These are phyloP conservation scores for Angomonas desouzai DNA, from an alignment of 208 protist genomes.

Conservation along the genomic window DNA sequence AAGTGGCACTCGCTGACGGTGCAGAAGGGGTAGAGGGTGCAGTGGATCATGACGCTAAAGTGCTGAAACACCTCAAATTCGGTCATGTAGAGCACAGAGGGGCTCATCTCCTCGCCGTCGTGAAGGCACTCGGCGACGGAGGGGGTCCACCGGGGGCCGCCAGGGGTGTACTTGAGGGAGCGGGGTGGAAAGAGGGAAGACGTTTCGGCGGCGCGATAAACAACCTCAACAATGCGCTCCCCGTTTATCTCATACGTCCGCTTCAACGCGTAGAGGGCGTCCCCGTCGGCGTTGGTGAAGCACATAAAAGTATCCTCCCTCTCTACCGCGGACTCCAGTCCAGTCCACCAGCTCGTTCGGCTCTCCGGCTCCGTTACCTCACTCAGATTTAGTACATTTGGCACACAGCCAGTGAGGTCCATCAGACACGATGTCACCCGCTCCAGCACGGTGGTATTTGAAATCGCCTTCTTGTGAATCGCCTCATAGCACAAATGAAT, in stretches of 20 bases:
- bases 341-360: neutral
- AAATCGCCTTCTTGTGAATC: slow-evolving; percentile 63
- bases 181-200: neutral
- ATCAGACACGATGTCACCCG: slow-evolving; percentile 60
- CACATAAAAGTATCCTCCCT: neutral
- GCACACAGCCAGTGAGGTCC: slow-evolving; percentile 67
- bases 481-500: slow-evolving; percentile 88
- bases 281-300: neutral
- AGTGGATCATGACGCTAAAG: slow-evolving; percentile 18
- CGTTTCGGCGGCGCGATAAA: neutral
- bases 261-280: neutral
- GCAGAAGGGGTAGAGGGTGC: slow-evolving; percentile 31
- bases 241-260: neutral
- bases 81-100: neutral
- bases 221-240: neutral
- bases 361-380: slow-evolving; percentile 23
- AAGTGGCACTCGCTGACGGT: neutral
- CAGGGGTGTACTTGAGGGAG: neutral
- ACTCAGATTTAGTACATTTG: slow-evolving; percentile 27
- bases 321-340: neutral
- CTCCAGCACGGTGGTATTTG: slow-evolving; percentile 41
- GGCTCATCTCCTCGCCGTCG: neutral
- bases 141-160: neutral
- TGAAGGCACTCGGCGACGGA: neutral
- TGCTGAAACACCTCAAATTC: neutral